Evolutionary conservation across 768 basidiomycete species (phyloP).

Genomic region (Leccinum truebloodii): DNA sequence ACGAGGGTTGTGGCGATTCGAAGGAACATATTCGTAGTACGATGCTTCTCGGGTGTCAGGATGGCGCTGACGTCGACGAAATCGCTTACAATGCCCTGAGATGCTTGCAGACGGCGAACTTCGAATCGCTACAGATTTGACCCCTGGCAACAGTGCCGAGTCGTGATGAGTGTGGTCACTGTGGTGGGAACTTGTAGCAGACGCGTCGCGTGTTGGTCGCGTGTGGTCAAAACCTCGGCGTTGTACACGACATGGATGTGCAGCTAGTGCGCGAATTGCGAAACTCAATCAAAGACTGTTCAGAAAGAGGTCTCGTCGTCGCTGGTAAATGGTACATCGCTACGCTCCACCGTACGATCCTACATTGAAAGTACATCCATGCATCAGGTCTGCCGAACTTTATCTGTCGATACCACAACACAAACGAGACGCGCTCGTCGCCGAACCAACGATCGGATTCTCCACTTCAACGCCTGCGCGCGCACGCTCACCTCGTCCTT

Average conservation of each 20-base stretch:
- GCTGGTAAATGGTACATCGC: constrained; percentile 75
- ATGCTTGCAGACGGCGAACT: background rate
- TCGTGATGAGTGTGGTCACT: no score
- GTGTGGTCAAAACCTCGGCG: background rate
- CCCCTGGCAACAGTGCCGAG: background rate
- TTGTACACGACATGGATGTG: constrained; percentile 40
- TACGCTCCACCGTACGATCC: constrained; percentile 8
- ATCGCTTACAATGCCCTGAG: background rate
- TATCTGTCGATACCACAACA: constrained; percentile 56
- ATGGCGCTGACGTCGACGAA: background rate
- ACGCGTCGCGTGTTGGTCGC: background rate
- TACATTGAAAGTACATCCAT: constrained; percentile 19
- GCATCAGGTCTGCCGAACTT: constrained; percentile 72
- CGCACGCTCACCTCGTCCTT: constrained; percentile 41
- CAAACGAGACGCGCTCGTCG: constrained; percentile 40
- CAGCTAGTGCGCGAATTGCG: constrained; percentile 58
- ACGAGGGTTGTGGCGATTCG: constrained; percentile 6
- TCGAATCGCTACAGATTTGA: background rate
- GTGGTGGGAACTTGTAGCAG: constrained; percentile 16
- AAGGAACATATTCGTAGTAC: constrained; percentile 15
- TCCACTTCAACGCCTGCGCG: constrained; percentile 64
- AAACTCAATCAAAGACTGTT: constrained; percentile 66
- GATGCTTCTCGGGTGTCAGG: background rate
- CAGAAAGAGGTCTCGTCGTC: constrained; percentile 65
- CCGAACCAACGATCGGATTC: constrained; percentile 38